Base-by-base conservation (phyloP, 768 basidiomycete species). In the Boletales sp. region DNA sequence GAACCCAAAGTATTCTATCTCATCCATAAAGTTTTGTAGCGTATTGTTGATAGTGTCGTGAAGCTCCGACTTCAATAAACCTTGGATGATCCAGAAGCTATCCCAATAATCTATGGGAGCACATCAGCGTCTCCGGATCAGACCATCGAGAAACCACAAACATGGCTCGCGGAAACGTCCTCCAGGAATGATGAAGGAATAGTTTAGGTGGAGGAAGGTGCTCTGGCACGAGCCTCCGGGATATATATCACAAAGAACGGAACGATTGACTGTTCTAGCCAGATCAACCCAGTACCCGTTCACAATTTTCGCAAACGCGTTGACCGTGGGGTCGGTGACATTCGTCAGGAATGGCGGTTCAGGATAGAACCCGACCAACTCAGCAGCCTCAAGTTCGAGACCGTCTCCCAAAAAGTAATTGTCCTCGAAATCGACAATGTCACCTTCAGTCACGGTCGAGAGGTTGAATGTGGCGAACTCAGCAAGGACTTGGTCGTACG, bases 21-120 rank as follows among this genome's bases (percentile, higher is more conserved):
- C 86, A 60, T 97, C 94, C 92, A 97, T 94, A 62, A 97, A 97
- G 71, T 97, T 95, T 55, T 90, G 82, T 31, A 97, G 72, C 0
- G 92, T 89, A 11, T 74, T 81, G 54, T 89, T 88, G 50, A 79
- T 87, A 46, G 89, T 75, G 47, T 74, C 74, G 57, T 80, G 85
- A 12, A 97, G 76, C 55, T 87, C 79, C 2, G 89, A 91, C 62
- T 86, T 73, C 29, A 97, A 70, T n/a, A 97, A 74, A 35, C 94
- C 94, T 57, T 92, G 83, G 9, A 87, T 69, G 54, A 94, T 92
- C 90, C 90, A 94, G 70, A 81, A 92, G 56, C 86, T 88, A 65
- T 81, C 80, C 80, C 78, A 78, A 40, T 80, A 82, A 57, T 78
- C 77, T 79, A 21, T 8, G 2, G 35, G 27, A 30, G 24, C 21